phyloP scores from a whole-genome alignment of 75 land plant species.

The Cryptomeria japonica region DNA sequence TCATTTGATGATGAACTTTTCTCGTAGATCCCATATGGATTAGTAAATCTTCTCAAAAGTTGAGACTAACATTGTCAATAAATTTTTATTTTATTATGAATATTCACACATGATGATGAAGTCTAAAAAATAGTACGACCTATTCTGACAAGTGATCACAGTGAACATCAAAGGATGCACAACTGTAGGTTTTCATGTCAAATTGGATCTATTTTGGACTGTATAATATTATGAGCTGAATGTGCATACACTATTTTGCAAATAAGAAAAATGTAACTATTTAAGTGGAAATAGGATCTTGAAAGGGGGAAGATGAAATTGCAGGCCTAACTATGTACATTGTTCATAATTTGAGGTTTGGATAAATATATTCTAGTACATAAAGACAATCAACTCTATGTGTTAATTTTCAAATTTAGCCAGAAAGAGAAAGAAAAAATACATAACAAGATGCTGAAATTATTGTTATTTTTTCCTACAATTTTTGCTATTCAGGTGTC shows the following conservation, averaged over 20 bases:
- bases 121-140: too few relatives aligned
- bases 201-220: too few relatives aligned
- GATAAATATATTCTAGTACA: not conserved
- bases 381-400: not conserved
- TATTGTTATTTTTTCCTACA: not conserved
- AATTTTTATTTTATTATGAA: too few relatives aligned
- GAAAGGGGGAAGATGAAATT: not conserved
- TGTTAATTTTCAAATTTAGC: not conserved
- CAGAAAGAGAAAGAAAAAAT: not conserved
- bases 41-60: too few relatives aligned
- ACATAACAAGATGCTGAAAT: not conserved
- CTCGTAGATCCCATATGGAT: too few relatives aligned
- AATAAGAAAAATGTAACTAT: not conserved
- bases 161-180: too few relatives aligned
- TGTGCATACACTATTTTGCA: too few relatives aligned
- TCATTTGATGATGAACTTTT: too few relatives aligned
- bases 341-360: not conserved
- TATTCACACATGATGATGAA: too few relatives aligned
- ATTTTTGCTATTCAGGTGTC: constrained; percentile 12
- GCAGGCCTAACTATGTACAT: not conserved
- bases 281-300: not conserved
- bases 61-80: too few relatives aligned
- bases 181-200: too few relatives aligned
- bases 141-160: too few relatives aligned
- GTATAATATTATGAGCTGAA: not conserved